phyloP scores from a whole-genome alignment of 441 rosid genomes.

The Euphorbia schlechtendalii region DNA sequence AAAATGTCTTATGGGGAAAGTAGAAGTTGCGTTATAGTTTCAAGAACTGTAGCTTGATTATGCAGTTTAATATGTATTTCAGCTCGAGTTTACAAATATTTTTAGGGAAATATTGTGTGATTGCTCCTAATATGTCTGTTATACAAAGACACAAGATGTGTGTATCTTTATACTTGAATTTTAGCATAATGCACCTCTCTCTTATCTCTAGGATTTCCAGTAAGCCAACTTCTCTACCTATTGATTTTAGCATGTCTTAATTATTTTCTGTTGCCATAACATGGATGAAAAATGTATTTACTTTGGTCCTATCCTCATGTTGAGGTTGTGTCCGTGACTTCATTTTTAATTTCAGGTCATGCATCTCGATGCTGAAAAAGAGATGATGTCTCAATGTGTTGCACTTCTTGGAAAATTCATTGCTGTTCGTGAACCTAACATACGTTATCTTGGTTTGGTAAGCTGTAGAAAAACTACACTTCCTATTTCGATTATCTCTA shows the following conservation, averaged over 20 bases:
- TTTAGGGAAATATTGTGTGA: neutral
- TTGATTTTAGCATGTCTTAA: constrained; percentile 2
- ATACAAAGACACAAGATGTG: neutral
- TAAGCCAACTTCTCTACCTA: neutral
- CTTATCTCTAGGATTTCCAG: neutral
- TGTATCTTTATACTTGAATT: neutral
- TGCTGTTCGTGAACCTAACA: constrained; percentile 98
- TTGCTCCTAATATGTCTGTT: neutral
- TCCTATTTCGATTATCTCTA: constrained; percentile 7
- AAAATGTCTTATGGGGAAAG: neutral
- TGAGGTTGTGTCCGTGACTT: constrained; percentile 7
- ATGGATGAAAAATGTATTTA: constrained; percentile 3
- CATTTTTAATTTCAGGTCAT: constrained; percentile 52
- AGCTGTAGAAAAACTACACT: constrained; percentile 24
- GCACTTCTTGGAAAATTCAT: constrained; percentile 97
- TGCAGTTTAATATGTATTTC: neutral
- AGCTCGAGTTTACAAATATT: neutral
- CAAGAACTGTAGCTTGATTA: neutral
- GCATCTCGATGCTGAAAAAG: constrained; percentile 99
- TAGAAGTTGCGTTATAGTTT: neutral
- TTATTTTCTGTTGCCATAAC: neutral
- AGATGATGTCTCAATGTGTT: constrained; percentile 99
- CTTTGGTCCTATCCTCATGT: constrained; percentile 3
- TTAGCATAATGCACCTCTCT: neutral
- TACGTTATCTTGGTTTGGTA: constrained; percentile 98